Evolutionary conservation across 2,329 filamentous ascomycete genomes (phyloP).

Genomic region (Fusarium sp.): DNA sequence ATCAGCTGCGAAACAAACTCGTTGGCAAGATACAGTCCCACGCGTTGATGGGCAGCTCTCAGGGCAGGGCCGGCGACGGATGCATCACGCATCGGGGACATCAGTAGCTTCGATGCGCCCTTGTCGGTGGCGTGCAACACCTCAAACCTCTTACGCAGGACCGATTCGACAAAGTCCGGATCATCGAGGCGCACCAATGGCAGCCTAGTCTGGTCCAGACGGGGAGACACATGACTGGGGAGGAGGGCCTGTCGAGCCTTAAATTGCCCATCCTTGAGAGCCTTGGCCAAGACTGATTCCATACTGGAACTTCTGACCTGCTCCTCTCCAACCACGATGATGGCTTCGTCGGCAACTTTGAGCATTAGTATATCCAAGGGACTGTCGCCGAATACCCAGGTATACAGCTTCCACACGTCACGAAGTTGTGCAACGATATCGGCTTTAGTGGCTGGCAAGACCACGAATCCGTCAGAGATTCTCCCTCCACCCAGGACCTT

Average conservation of each 20-base stretch:
- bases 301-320: too few species aligned
- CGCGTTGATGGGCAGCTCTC: conserved; percentile 56
- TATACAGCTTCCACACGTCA: conserved; percentile 50
- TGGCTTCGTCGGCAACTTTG: neutral
- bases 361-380: conserved; percentile 66
- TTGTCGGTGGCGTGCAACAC: conserved; percentile 56
- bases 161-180: conserved; percentile 27
- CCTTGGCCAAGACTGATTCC: too few species aligned
- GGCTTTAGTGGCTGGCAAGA: conserved; percentile 61
- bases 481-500: conserved; percentile 62
- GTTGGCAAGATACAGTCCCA: conserved; percentile 62
- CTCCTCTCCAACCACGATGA: too few species aligned
- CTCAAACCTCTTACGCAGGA: conserved; percentile 16
- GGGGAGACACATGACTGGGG: too few species aligned
- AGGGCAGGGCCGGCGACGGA: conserved; percentile 54
- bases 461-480: conserved; percentile 56
- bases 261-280: too few species aligned
- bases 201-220: too few species aligned
- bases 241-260: too few species aligned
- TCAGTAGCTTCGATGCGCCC: conserved; percentile 58
- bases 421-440: conserved; percentile 57
- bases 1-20: conserved; percentile 57
- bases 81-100: conserved; percentile 62
- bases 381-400: conserved; percentile 69
- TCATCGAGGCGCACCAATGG: conserved; percentile 51